A percentile compares a stretch with the other conserved stretches of the same genome.
Evolutionary conservation across 2,329 filamentous ascomycete species (phyloP).

Genomic region (Exophiala lecanii-corni): DNA sequence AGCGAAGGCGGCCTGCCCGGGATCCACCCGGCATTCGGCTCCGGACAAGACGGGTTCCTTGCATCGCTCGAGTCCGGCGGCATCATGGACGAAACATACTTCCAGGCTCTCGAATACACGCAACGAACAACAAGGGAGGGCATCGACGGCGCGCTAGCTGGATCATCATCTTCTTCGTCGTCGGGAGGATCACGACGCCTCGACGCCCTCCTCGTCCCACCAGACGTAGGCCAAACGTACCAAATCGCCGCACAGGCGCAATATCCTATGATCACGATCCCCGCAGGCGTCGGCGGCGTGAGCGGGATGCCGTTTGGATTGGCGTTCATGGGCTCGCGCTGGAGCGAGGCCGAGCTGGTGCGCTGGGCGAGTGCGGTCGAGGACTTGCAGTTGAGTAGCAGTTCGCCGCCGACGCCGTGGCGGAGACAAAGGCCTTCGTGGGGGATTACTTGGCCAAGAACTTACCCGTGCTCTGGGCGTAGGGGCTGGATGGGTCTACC

Average conservation of each 20-base stretch:
- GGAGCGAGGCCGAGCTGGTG: background rate
- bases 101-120: constrained; percentile 59
- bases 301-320: constrained; percentile 61
- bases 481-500: background rate
- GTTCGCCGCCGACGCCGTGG: background rate
- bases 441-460: background rate
- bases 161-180: too few relatives aligned
- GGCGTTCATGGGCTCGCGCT: constrained; percentile 41
- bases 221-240: constrained; percentile 62
- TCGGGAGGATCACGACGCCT: constrained; percentile 37
- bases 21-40: constrained; percentile 59
- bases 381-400: background rate
- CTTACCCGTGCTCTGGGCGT: background rate
- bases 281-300: constrained; percentile 51
- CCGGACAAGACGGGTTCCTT: constrained; percentile 67
- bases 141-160: constrained; percentile 62
- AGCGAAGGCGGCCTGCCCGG: constrained; percentile 62
- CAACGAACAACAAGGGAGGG: constrained; percentile 58
- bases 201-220: constrained; percentile 62
- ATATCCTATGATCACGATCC: constrained; percentile 68
- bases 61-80: constrained; percentile 57
- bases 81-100: constrained; percentile 60
- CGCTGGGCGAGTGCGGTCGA: background rate
- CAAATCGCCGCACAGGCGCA: constrained; percentile 70
- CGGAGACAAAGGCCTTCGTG: background rate